A percentile compares a stretch with the other conserved stretches of the same genome.
Evolutionary conservation across 2,329 filamentous ascomycete genomes (phyloP).

Genomic region (Acrodontium crateriforme): DNA sequence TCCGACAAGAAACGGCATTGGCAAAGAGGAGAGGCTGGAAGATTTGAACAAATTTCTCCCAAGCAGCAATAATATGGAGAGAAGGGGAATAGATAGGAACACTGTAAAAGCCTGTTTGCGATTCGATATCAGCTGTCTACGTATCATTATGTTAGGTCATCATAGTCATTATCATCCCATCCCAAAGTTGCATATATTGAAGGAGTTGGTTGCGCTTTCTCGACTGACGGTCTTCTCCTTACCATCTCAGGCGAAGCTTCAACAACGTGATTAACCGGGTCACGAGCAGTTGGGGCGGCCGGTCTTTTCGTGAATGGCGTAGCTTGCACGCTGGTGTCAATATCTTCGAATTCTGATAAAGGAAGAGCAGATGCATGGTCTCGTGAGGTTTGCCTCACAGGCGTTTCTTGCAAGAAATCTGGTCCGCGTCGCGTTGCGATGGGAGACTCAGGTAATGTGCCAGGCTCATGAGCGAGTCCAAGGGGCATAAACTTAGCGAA

Average conservation of each 20-base stretch:
- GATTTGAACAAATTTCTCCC: too few species aligned
- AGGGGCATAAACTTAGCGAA: conserved; percentile 20
- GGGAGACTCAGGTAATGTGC: conserved; percentile 12
- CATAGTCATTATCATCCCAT: conserved; percentile 33
- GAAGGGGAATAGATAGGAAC: too few species aligned
- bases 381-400: conserved; percentile 7
- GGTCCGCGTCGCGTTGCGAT: conserved; percentile 8
- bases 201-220: conserved; percentile 1
- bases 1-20: conserved; percentile 21
- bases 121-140: too few species aligned
- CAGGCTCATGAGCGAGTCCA: conserved; percentile 9
- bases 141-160: conserved; percentile 22
- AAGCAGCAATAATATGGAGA: too few species aligned
- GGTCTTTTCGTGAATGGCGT: background rate
- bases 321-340: background rate
- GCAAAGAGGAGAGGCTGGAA: conserved; percentile 31
- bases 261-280: background rate
- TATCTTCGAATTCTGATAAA: too few species aligned
- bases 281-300: background rate
- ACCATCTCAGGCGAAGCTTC: conserved; percentile 2
- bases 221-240: conserved; percentile 4
- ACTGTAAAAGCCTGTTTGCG: too few species aligned
- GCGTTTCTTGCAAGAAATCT: conserved; percentile 8
- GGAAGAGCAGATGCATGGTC: too few species aligned
- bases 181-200: conserved; percentile 30